phyloP scores from a whole-genome alignment of 169 alveolate genomes.

The Babesia gibsoni region DNA sequence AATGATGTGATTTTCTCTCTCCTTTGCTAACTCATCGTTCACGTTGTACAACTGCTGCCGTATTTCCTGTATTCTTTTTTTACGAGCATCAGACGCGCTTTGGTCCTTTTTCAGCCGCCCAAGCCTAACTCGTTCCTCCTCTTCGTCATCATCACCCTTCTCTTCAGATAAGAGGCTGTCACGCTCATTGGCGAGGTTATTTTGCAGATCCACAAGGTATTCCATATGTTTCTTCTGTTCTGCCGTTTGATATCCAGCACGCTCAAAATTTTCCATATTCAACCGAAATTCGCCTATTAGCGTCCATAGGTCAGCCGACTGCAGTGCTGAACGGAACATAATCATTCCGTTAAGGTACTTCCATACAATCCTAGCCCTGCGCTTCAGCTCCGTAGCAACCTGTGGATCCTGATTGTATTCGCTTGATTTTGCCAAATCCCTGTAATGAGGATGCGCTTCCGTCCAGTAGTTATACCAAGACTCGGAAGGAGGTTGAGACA shows the following conservation, averaged over 20 bases:
- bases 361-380: constrained; percentile 46
- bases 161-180: constrained; percentile 37
- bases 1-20: constrained; percentile 11
- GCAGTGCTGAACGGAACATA: constrained; percentile 7
- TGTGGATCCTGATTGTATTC: not conserved
- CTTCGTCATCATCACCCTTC: constrained; percentile 1
- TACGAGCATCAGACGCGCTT: constrained; percentile 16
- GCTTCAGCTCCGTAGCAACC: constrained; percentile 34
- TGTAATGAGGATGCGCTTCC: constrained; percentile 45
- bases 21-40: constrained; percentile 29
- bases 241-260: constrained; percentile 19
- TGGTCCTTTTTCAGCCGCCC: constrained; percentile 28
- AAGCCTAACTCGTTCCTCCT: not conserved
- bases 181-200: constrained; percentile 45
- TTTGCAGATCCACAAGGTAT: constrained; percentile 3
- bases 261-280: constrained; percentile 47
- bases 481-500: constrained; percentile 59
- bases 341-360: constrained; percentile 48
- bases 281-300: constrained; percentile 57
- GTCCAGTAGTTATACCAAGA: constrained; percentile 64
- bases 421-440: constrained; percentile 2
- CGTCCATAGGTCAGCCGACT: constrained; percentile 50
- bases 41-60: constrained; percentile 36
- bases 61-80: constrained; percentile 35
- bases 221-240: constrained; percentile 23